Conservation (phyloP, 441 rosid species). For the Syzygium syzygioides region DNA sequence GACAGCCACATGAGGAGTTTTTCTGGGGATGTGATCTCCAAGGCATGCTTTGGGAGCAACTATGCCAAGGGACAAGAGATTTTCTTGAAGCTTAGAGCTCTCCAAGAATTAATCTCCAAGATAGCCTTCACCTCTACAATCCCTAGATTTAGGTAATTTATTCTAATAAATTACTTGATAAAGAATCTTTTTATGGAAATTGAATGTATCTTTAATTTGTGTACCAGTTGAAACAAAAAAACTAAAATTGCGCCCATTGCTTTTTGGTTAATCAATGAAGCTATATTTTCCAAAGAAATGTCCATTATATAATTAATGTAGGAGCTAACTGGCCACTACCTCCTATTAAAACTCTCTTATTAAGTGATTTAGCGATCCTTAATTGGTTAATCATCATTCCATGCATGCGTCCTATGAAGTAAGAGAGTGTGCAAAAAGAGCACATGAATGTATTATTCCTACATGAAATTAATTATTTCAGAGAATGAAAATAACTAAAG, state of each 20-base stretch:
- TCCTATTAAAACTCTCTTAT: background rate
- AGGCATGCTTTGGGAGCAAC: background rate
- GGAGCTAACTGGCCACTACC: background rate
- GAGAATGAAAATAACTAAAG: background rate
- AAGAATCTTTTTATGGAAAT: background rate
- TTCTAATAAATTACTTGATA: background rate
- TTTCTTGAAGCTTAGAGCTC: background rate
- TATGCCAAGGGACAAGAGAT: background rate
- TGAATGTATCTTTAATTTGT: too few relatives aligned
- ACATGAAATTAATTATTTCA: background rate
- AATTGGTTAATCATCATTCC: background rate
- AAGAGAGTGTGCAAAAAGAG: background rate
- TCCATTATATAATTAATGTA: background rate
- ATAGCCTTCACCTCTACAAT: background rate
- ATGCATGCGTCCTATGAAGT: background rate
- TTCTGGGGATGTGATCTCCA: background rate
- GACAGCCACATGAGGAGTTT: background rate
- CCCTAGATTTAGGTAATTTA: background rate
- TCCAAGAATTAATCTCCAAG: background rate
- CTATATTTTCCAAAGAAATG: too few relatives aligned
- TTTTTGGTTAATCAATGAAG: background rate
- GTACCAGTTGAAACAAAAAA: too few relatives aligned
- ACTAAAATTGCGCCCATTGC: background rate
- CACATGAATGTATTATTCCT: background rate
- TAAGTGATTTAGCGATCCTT: background rate